Base-by-base conservation (phyloP, 495 filamentous ascomycete species). In the Tetracladium marchalianum region DNA sequence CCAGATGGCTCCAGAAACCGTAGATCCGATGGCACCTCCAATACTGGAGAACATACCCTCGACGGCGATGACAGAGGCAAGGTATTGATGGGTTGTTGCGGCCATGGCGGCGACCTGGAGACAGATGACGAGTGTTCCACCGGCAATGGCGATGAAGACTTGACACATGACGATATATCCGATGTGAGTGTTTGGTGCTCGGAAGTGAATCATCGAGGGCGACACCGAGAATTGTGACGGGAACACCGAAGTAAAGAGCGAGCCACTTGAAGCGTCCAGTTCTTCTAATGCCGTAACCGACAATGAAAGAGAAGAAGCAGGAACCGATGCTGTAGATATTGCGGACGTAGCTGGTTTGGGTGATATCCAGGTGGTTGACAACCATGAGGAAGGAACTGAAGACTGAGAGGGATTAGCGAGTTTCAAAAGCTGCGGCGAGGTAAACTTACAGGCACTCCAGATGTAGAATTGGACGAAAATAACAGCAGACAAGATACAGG, bases 201-300 rank as follows among this genome's bases (percentile, higher is more conserved):
- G 77, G 64, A 84, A 87, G 43, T 82, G 64, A 51, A 88, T 84
- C 73, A 88, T 78, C n/a, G n/a, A 89, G 67, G 2, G 79, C 82
- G 7, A 78, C 68, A 16, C 78, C 82, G 1, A 86, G 69, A 33
- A 82, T 67, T 47, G 70, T 70, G 11, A 85, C 53, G 0, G 81
- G 81, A 0, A 84, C 60, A 9, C 65, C 80, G 51, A 84, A 73
- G 62, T 63, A 77, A 49, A 78, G 66, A 52, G 55, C 70, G 3
- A 62, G 46, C 39, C 58, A 67, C 45, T 73, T 75, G 68, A 78
- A 79, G 36, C 70, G 64, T 35, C 72, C 70, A 8, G 71, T 72
- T 13, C 54, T 69, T 37, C 68, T 68, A 39, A 81, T 70, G 47
- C 65, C 64, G 38, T 69, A 33, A 11, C 67, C 69, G 11, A 81